These are phyloP conservation scores for Cyclotella distinguenda DNA, from an alignment of 108 stramenopile species.

Conservation along the genomic window DNA sequence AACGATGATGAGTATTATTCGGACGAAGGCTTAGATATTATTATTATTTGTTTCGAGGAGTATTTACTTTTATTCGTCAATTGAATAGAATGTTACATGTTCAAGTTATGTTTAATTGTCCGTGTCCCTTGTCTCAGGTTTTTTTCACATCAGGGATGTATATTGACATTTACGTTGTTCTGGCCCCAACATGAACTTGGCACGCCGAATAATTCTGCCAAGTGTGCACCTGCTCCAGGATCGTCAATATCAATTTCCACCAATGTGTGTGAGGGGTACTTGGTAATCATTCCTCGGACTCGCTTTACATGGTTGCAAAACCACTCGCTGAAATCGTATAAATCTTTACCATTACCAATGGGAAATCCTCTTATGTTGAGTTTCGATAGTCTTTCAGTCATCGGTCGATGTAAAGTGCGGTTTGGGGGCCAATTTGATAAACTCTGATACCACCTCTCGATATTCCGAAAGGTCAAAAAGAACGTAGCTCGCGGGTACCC, in stretches of 20 bases:
- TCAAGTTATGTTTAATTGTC: too few species aligned
- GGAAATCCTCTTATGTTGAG: slow-evolving; percentile 6
- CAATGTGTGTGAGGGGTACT: slow-evolving; percentile 19
- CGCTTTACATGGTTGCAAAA: slow-evolving; percentile 14
- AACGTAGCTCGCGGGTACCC: slow-evolving; percentile 18
- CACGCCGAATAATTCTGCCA: slow-evolving; percentile 20
- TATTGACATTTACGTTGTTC: slow-evolving; percentile 3
- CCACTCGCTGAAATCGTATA: slow-evolving; percentile 11
- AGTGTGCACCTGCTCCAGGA: neutral
- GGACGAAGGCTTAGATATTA: too few species aligned
- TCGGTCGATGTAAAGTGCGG: neutral
- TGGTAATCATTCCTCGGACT: slow-evolving; percentile 1
- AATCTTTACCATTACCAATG: slow-evolving; percentile 2
- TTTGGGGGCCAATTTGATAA: slow-evolving; percentile 15
- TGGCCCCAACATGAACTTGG: slow-evolving; percentile 9
- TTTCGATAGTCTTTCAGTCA: neutral
- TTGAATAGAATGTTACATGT: too few species aligned
- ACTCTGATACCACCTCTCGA: slow-evolving; percentile 22
- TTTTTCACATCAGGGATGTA: too few species aligned
- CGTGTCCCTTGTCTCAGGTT: too few species aligned
- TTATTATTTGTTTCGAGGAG: too few species aligned
- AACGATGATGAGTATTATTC: too few species aligned
- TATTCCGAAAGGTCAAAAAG: slow-evolving; percentile 13
- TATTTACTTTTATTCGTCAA: too few species aligned
- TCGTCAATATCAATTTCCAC: slow-evolving; percentile 34